Evolutionary conservation across 2,329 filamentous ascomycete species (phyloP), one percentile per base, ranked within the genome.

Genomic region (Didymella pinodella): DNA sequence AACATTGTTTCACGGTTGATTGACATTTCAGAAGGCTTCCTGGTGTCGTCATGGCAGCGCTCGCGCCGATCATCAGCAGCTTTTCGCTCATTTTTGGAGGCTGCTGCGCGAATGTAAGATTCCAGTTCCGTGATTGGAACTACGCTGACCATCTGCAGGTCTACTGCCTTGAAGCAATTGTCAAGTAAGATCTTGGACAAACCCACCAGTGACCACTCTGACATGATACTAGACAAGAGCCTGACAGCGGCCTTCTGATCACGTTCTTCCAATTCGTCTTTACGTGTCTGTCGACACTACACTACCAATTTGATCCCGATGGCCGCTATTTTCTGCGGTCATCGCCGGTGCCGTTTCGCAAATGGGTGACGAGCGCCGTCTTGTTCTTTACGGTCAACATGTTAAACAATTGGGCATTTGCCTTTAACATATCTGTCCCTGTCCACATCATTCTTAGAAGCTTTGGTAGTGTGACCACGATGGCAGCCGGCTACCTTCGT

Each of bases 331-430:
- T 91, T 70, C 77, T 98, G 44, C 87, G 86, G 56, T 86, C 86
- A 18, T 93, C 93, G 65, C 88, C 87, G 50, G 92, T 98, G 4
- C 95, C 95, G 0, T 82, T 98, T 54, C 84, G 84, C 47, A 90
- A 92, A 74, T 98, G 95, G 93, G 74, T 91, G 48, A 83, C 94
- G 71, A 97, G 96, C 74, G 97, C 97, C 41, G 81, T 90, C 4
- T 86, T 97, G 67, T 98, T 98, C 79, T 95, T 96, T 76, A 86
- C 86, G 62, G 95, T 99, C 79, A 99, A 98, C 71, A 87, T 98
- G 57, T 81, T 99, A 73, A 99, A 99, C 80, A 99, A 99, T 71
- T 94, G 94, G 82, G 95, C 94, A 7, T 99, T 99, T 77, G 93
- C 92, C 63, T 99, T 97, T 80, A 89, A 93, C 68, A 98, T 99